Evolutionary conservation across 2,329 filamentous ascomycete species (phyloP), one percentile per base, ranked within the genome.

Genomic region (Plenodomus tracheiphilus): DNA sequence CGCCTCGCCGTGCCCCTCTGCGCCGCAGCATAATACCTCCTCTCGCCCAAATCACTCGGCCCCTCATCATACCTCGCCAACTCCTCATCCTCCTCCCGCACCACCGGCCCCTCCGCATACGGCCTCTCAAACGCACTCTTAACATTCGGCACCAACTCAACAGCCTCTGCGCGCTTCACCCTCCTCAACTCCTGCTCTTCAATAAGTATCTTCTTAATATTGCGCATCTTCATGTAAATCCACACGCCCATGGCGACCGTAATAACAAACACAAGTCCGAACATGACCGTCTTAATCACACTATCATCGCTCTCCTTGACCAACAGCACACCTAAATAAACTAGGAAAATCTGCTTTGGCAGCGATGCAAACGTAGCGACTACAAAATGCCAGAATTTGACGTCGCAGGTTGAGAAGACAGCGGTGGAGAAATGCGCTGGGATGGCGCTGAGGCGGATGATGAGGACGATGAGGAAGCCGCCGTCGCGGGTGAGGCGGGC

Each of bases 351-450:
- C 41, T 71, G 68, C 50, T 71, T 71, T 6, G 67, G 68, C 5
- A 71, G 53, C 8, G 66, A 69, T 22, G 67, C 51, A 35, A 70
- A 59, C 4, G 68, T 70, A 1, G 68, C 65, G 35, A 71, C 58
- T 32, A 66, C 58, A 28, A 71, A 71, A 46, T 64, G 57, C 63
- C 65, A 69, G 53, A 71, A 71, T 16, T 68, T 69, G 40, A 71
- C 68, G 49, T 71, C 64, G 55, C 66, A 71, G 30, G 68, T 71
- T 17, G 65, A 68, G 43, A 71, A 71, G 1, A 70, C 67, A 36
- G 67, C 68, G 16, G 67, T 69, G 17, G 61, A 65, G 51, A 71
- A 70, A 51, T 71, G 68, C 30, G 65, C 58, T 8, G 68, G 68
- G 21, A 70, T 61, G n/a, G 66, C 68, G 30, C 60, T 65, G 7